A percentile compares a stretch with the other conserved stretches of the same genome.
Evolutionary conservation across 148 eudicot genomes (phyloP).

Genomic region (Dysphania ambrosioides): DNA sequence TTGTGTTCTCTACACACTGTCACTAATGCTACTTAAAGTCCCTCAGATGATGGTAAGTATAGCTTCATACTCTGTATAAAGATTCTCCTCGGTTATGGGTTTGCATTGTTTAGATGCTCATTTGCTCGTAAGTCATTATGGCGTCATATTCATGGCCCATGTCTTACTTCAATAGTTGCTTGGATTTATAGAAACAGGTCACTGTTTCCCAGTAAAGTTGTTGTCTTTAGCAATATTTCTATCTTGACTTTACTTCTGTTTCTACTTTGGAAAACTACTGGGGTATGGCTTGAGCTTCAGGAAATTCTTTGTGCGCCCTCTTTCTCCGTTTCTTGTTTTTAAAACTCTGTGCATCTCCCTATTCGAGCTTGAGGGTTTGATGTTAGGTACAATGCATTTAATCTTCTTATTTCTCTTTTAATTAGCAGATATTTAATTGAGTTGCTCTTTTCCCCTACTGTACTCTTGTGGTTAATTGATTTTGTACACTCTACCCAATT

Average conservation of each 20-base stretch:
- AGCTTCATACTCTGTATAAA: not conserved
- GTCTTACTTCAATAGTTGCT: not conserved
- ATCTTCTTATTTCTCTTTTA: not conserved
- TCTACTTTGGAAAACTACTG: not conserved
- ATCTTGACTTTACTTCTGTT: not conserved
- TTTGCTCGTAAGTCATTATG: not conserved
- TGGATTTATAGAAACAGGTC: not conserved
- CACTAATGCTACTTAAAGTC: conserved; percentile 52
- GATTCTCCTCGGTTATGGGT: not conserved
- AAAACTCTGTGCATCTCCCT: no score
- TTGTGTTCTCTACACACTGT: conserved; percentile 49
- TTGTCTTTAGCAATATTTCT: not conserved
- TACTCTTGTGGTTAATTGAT: not conserved
- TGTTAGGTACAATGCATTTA: not conserved
- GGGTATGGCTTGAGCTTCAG: not conserved
- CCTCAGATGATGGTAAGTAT: conserved; percentile 61
- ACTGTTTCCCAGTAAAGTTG: not conserved
- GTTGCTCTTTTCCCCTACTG: not conserved
- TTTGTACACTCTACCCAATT: not conserved
- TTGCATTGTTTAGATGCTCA: conserved; percentile 4
- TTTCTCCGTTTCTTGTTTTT: not conserved
- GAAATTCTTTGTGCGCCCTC: not conserved
- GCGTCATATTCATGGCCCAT: not conserved
- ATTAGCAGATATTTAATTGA: not conserved
- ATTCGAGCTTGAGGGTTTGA: not conserved